Percentiles rank a stretch among this genome's conserved stretches.
These are phyloP conservation scores for Aureobasidium zeae DNA, from an alignment of 2,329 filamentous ascomycete genomes.

Conservation along the genomic window DNA sequence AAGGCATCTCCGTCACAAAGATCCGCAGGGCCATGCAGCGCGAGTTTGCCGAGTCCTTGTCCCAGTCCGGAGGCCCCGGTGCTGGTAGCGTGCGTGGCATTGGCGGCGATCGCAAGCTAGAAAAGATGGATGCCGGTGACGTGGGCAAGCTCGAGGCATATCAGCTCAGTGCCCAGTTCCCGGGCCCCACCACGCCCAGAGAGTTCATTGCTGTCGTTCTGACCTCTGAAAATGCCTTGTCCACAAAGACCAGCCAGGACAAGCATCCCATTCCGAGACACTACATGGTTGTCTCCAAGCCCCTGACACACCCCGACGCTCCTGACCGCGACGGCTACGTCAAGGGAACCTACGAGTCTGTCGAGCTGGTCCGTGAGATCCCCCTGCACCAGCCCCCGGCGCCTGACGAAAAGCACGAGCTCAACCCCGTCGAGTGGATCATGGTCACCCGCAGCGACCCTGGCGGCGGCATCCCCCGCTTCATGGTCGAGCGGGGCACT, in stretches of 20 bases:
- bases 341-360: conserved; percentile 78
- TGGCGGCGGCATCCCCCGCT: conserved; percentile 76
- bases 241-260: conserved; percentile 34
- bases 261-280: conserved; percentile 47
- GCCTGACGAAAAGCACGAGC: conserved; percentile 23
- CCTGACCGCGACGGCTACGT: conserved; percentile 64
- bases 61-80: conserved; percentile 58
- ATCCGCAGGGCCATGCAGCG: conserved; percentile 68
- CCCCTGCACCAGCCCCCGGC: conserved; percentile 40
- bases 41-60: conserved; percentile 73
- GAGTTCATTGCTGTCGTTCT: conserved; percentile 79
- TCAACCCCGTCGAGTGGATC: conserved; percentile 73
- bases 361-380: conserved; percentile 83
- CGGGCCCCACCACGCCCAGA: conserved; percentile 74
- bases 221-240: conserved; percentile 49
- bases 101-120: conserved; percentile 67
- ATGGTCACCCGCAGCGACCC: conserved; percentile 89
- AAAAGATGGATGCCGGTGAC: conserved; percentile 50
- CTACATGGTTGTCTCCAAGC: conserved; percentile 81
- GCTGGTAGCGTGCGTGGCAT: conserved; percentile 74
- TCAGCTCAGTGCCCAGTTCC: conserved; percentile 80
- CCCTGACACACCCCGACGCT: conserved; percentile 66
- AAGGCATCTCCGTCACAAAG: conserved; percentile 63
- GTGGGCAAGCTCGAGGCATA: conserved; percentile 64
- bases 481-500: conserved; percentile 84